Conservation (phyloP, 2,329 filamentous ascomycete genomes). For the Acarospora socialis region DNA sequence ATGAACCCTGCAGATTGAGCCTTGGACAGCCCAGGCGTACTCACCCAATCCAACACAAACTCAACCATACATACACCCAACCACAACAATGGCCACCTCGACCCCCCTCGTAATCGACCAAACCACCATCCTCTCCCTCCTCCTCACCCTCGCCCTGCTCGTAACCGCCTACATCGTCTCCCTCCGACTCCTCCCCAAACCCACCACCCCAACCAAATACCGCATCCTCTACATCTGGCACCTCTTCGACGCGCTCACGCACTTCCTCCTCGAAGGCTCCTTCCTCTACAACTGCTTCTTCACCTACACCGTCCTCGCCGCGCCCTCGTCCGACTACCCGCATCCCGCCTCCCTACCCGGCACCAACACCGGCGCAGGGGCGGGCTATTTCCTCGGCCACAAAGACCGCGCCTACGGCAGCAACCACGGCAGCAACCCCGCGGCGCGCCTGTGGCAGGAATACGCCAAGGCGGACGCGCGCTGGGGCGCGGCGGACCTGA, state of each 20-base stretch:
- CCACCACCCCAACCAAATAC: slow-evolving; percentile 40
- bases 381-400: slow-evolving; percentile 38
- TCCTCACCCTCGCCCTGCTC: slow-evolving; percentile 40
- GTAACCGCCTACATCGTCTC: slow-evolving; percentile 38
- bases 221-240: slow-evolving; percentile 90
- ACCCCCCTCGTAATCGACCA: slow-evolving; percentile 13
- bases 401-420: slow-evolving; percentile 43
- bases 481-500: slow-evolving; percentile 46
- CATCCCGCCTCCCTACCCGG: slow-evolving; percentile 14
- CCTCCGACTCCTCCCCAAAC: slow-evolving; percentile 35
- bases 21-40: too few relatives aligned
- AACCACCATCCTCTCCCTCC: slow-evolving; percentile 41
- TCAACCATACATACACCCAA: too few relatives aligned
- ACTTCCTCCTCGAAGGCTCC: slow-evolving; percentile 78
- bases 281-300: slow-evolving; percentile 95
- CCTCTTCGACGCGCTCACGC: slow-evolving; percentile 79
- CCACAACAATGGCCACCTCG: too few relatives aligned
- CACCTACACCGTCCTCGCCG: slow-evolving; percentile 35
- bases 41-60: too few relatives aligned
- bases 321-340: slow-evolving; percentile 15
- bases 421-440: slow-evolving; percentile 39
- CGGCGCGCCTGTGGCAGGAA: slow-evolving; percentile 47
- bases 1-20: too few relatives aligned
- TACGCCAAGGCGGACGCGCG: slow-evolving; percentile 50
- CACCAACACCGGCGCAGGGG: slow-evolving; percentile 9